These are phyloP conservation scores for Coemansia sp. DNA, from an alignment of 371 early-diverging fungal genomes.

Conservation along the genomic window DNA sequence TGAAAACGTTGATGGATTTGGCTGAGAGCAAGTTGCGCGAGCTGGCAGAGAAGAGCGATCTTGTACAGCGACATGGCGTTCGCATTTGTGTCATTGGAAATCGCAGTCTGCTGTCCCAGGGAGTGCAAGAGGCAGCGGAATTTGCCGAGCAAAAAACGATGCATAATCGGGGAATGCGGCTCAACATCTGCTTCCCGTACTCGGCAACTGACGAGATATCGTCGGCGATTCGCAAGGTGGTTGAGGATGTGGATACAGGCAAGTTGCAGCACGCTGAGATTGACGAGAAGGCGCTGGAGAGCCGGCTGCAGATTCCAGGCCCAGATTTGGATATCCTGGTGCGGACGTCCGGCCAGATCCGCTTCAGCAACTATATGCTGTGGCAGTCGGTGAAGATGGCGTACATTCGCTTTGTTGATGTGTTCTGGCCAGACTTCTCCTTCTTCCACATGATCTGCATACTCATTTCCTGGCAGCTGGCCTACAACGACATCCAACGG, in stretches of 20 bases:
- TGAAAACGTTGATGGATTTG: conserved; percentile 19
- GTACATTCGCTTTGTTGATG: conserved; percentile 82
- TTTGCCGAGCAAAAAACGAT: conserved; percentile 69
- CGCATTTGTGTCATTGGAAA: conserved; percentile 35
- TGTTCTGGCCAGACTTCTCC: conserved; percentile 94
- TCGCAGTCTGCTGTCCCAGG: conserved; percentile 58
- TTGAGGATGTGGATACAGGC: conserved; percentile 58
- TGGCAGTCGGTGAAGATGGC: conserved; percentile 80
- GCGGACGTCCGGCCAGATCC: conserved; percentile 95
- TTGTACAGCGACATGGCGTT: conserved; percentile 61
- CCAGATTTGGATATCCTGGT: conserved; percentile 93
- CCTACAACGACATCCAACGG: conserved; percentile 2
- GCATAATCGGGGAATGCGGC: conserved; percentile 66
- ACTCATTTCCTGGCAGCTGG: conserved; percentile 76
- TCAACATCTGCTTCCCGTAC: conserved; percentile 97
- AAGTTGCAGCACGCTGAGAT: conserved; percentile 63
- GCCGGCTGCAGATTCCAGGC: conserved; percentile 52
- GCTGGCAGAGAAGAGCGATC: conserved; percentile 65
- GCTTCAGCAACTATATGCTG: conserved; percentile 96
- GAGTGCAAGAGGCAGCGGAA: conserved; percentile 63
- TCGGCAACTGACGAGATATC: conserved; percentile 93
- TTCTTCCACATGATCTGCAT: conserved; percentile 82
- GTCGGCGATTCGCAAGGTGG: conserved; percentile 58
- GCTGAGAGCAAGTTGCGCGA: conserved; percentile 57
- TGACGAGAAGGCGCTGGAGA: conserved; percentile 61